phyloP scores from a whole-genome alignment of 495 filamentous ascomycete species.

The Penicillium samsonianum region DNA sequence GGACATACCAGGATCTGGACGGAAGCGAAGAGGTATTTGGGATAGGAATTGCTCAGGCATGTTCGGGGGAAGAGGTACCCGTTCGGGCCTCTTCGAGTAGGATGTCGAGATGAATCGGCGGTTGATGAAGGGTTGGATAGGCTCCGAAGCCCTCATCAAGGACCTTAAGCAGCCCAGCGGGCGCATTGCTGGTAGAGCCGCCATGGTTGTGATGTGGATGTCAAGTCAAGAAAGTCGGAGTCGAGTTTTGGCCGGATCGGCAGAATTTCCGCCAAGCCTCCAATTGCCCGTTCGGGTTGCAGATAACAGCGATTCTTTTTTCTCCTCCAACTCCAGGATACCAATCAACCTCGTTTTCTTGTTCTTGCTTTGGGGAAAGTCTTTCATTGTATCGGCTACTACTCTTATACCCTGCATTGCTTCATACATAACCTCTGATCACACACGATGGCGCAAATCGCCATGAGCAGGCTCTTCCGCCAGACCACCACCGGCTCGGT shows the following conservation, averaged over 20 bases:
- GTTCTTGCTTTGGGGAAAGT: neutral
- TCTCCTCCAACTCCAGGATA: slow-evolving; percentile 8
- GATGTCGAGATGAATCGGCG: slow-evolving; percentile 44
- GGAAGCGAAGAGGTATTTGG: slow-evolving; percentile 43
- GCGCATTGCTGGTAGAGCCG: slow-evolving; percentile 59
- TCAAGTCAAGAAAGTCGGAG: slow-evolving; percentile 31
- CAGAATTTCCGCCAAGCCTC: slow-evolving; percentile 49
- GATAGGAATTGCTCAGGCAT: slow-evolving; percentile 44
- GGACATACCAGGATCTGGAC: slow-evolving; percentile 38
- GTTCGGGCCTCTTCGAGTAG: slow-evolving; percentile 39
- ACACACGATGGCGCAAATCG: slow-evolving; percentile 41
- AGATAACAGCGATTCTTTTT: slow-evolving; percentile 19
- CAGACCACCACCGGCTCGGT: slow-evolving; percentile 30
- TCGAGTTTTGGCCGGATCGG: slow-evolving; percentile 37
- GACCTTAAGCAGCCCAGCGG: slow-evolving; percentile 69
- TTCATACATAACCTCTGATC: neutral
- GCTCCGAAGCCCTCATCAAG: slow-evolving; percentile 45
- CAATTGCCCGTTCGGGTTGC: slow-evolving; percentile 18
- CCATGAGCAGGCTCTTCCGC: slow-evolving; percentile 43
- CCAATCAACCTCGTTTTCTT: slow-evolving; percentile 16
- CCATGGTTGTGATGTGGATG: slow-evolving; percentile 51
- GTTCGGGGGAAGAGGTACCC: slow-evolving; percentile 41
- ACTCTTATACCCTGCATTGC: neutral
- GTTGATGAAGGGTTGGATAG: slow-evolving; percentile 43
- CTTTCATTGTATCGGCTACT: neutral